A percentile compares a stretch with the other conserved stretches of the same genome.
Evolutionary conservation across 192 early-diverging fungal species (phyloP).

Genomic region (Coemansia sp.): DNA sequence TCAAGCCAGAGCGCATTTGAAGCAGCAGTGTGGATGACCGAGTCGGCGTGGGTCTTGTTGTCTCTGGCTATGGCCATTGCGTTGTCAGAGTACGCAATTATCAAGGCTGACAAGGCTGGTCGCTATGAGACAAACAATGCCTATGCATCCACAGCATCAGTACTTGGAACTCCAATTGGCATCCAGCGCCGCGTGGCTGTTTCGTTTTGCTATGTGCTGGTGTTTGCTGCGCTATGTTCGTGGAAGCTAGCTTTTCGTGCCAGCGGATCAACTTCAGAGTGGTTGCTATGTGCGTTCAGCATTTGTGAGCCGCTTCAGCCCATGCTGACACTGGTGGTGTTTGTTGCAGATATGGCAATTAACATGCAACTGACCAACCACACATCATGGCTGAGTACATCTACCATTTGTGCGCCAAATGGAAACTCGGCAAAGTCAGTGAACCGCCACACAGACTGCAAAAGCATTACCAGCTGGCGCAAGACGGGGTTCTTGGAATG

Average conservation of each 20-base stretch:
- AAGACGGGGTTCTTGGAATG: slow-evolving; percentile 18
- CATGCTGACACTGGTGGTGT: slow-evolving; percentile 12
- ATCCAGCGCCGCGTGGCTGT: slow-evolving; percentile 18
- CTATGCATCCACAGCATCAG: slow-evolving; percentile 13
- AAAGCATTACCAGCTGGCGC: slow-evolving; percentile 19
- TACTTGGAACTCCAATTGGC: slow-evolving; percentile 22
- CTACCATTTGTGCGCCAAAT: slow-evolving; percentile 5
- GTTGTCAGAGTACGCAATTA: slow-evolving; percentile 12
- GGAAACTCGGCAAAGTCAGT: not conserved
- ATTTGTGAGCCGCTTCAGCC: slow-evolving; percentile 28
- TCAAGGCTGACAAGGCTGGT: slow-evolving; percentile 27
- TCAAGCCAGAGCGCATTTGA: slow-evolving; percentile 9
- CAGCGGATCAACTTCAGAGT: slow-evolving; percentile 16
- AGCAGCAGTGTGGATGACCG: slow-evolving; percentile 24
- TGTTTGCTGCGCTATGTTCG: not conserved
- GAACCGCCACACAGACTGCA: slow-evolving; percentile 2
- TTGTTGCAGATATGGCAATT: slow-evolving; percentile 12
- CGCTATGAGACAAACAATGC: not conserved
- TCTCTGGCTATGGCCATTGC: slow-evolving; percentile 4
- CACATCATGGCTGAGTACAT: slow-evolving; percentile 14
- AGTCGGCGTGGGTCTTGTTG: slow-evolving; percentile 22
- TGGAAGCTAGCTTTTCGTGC: slow-evolving; percentile 29
- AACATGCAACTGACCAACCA: slow-evolving; percentile 11
- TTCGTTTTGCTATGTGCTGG: slow-evolving; percentile 18
- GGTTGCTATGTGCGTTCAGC: slow-evolving; percentile 13